phyloP scores from a whole-genome alignment of 108 stramenopile genomes.

The Cyclostephanos invisitatus region DNA sequence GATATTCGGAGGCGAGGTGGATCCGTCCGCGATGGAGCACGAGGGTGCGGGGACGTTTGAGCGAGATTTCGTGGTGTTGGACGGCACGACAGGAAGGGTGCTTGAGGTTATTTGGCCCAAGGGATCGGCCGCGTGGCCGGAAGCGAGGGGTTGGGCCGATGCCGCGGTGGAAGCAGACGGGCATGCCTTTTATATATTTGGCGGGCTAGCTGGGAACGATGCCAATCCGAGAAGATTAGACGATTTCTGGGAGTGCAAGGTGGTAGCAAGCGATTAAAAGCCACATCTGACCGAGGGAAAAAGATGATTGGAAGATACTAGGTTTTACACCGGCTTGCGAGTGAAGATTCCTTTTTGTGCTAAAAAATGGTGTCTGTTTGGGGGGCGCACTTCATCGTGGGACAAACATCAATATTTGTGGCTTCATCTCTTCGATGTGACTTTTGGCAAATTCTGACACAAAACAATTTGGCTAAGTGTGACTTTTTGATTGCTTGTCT shows the following conservation, averaged over 20 bases:
- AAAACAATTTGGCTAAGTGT: not conserved
- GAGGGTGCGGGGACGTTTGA: slow-evolving; percentile 75
- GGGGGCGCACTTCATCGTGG: no score
- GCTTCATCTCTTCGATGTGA: no score
- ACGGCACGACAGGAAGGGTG: slow-evolving; percentile 10
- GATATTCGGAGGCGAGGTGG: slow-evolving; percentile 77
- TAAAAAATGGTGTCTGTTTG: no score
- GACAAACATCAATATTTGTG: no score
- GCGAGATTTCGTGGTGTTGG: slow-evolving; percentile 52
- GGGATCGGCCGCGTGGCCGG: slow-evolving; percentile 30
- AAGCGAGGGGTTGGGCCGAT: slow-evolving; percentile 69
- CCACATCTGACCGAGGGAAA: no score
- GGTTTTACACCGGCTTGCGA: no score
- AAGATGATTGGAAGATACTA: no score
- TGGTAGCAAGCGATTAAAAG: no score
- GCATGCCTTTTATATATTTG: slow-evolving; percentile 54
- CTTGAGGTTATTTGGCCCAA: not conserved
- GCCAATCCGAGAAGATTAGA: no score
- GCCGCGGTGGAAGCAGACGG: slow-evolving; percentile 22
- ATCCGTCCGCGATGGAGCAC: slow-evolving; percentile 67
- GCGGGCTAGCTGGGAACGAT: slow-evolving; percentile 72
- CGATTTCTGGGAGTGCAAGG: no score
- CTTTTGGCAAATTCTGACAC: no score
- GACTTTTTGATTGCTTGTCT: not conserved
- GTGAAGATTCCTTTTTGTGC: no score